A percentile compares a stretch with the other conserved stretches of the same genome.
phyloP scores from a whole-genome alignment of 768 basidiomycete species.

The Coprinopsis strossmayeri region DNA sequence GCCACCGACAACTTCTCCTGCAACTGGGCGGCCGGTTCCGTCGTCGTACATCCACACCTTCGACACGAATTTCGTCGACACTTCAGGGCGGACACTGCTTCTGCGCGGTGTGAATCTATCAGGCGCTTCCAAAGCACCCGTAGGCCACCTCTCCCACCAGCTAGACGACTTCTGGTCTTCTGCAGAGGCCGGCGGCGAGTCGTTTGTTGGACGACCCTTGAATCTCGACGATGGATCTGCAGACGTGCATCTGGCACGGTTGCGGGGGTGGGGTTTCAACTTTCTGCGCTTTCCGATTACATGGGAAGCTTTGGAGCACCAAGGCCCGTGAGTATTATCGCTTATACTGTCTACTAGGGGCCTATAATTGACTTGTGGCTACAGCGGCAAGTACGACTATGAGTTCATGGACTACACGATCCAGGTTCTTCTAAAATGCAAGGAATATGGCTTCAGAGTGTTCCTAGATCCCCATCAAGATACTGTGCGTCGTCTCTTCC shows the following conservation, averaged over 20 bases:
- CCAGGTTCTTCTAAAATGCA: constrained; percentile 81
- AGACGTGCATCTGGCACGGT: constrained; percentile 78
- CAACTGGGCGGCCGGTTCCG: constrained; percentile 42
- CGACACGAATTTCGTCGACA: constrained; percentile 67
- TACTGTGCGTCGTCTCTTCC: constrained; percentile 48
- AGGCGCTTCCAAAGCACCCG: constrained; percentile 81
- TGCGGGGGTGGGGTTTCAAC: constrained; percentile 93
- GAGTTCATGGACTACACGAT: constrained; percentile 92
- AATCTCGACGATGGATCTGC: constrained; percentile 81
- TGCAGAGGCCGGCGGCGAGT: constrained; percentile 62
- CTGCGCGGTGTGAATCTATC: constrained; percentile 95
- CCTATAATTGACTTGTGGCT: no score
- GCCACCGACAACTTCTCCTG: constrained; percentile 52
- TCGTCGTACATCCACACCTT: constrained; percentile 59
- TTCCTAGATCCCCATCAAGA: constrained; percentile 98
- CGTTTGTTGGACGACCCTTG: constrained; percentile 73
- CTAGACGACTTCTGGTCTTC: constrained; percentile 78
- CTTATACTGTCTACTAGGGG: constrained; percentile 4
- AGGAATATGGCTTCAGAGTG: constrained; percentile 85
- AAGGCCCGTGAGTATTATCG: constrained; percentile 90
- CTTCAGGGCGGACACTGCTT: constrained; percentile 66
- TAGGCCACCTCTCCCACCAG: constrained; percentile 58
- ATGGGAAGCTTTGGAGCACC: constrained; percentile 94
- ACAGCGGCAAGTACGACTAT: constrained; percentile 82
- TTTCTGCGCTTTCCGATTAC: constrained; percentile 78